These are phyloP conservation scores for Kodamaea ohmeri DNA, from an alignment of 1,139 yeast species.

Conservation along the genomic window DNA sequence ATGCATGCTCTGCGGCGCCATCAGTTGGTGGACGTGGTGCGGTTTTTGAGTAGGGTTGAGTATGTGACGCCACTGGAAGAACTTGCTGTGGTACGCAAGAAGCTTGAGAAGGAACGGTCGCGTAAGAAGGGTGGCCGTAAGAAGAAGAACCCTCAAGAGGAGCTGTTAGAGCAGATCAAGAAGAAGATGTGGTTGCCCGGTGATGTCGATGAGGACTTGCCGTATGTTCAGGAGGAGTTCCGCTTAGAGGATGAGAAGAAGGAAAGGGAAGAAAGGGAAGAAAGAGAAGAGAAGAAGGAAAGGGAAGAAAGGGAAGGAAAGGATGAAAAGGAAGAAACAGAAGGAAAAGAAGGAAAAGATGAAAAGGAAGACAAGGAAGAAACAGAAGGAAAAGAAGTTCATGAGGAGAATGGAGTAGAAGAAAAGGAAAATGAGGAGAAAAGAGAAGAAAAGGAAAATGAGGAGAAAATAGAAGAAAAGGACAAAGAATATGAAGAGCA, in stretches of 20 bases:
- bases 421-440: slow-evolving; percentile 3
- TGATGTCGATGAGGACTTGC: slow-evolving; percentile 36
- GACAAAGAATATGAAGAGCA: slow-evolving; percentile 17
- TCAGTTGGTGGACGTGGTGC: slow-evolving; percentile 54
- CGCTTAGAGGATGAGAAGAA: slow-evolving; percentile 8
- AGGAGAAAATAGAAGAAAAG: neutral
- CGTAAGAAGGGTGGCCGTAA: slow-evolving; percentile 34
- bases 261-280: slow-evolving; percentile 3
- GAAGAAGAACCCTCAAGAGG: slow-evolving; percentile 24
- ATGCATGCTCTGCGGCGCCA: slow-evolving; percentile 63
- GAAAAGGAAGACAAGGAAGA: slow-evolving; percentile 4
- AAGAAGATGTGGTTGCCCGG: slow-evolving; percentile 30
- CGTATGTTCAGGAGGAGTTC: slow-evolving; percentile 29
- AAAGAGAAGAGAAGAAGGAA: slow-evolving; percentile 3
- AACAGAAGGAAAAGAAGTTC: neutral
- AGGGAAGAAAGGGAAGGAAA: slow-evolving; percentile 2
- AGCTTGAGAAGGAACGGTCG: slow-evolving; percentile 8
- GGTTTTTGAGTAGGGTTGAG: slow-evolving; percentile 45
- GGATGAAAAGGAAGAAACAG: neutral
- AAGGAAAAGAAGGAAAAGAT: slow-evolving; percentile 1
- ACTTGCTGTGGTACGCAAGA: slow-evolving; percentile 41
- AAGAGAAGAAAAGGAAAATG: slow-evolving; percentile 1
- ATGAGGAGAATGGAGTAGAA: neutral
- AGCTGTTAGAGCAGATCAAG: slow-evolving; percentile 7
- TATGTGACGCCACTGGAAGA: slow-evolving; percentile 53